A percentile compares a stretch with the other conserved stretches of the same genome.
phyloP scores from a whole-genome alignment of 2,329 filamentous ascomycete genomes.

The Whalleya microplaca region DNA sequence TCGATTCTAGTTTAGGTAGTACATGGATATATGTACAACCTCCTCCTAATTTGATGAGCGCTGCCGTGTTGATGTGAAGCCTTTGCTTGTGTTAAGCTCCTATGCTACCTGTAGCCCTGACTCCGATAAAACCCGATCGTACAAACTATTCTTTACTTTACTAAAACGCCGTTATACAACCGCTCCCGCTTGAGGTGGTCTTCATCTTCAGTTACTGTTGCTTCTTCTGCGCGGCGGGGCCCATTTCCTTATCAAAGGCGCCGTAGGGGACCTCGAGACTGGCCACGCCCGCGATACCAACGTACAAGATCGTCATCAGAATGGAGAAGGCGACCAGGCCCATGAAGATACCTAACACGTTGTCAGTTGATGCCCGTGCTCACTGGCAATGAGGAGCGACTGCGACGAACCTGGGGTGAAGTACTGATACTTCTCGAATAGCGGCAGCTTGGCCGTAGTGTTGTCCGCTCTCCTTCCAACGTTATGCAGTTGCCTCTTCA shows the following conservation, averaged over 20 bases:
- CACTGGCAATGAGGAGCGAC: neutral
- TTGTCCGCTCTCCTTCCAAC: constrained; percentile 44
- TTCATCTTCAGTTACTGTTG: constrained; percentile 48
- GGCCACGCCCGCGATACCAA: constrained; percentile 74
- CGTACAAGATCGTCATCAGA: constrained; percentile 75
- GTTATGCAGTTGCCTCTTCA: constrained; percentile 63
- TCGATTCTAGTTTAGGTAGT: constrained; percentile 20
- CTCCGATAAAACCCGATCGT: constrained; percentile 25
- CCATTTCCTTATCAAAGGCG: constrained; percentile 96
- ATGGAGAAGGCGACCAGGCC: constrained; percentile 71
- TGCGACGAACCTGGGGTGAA: constrained; percentile 75
- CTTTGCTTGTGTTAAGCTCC: constrained; percentile 15
- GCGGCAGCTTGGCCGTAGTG: constrained; percentile 51
- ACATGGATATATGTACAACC: constrained; percentile 25
- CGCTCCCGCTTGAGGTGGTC: constrained; percentile 4
- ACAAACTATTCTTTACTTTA: constrained; percentile 13
- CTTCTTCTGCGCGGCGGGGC: constrained; percentile 87
- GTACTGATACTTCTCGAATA: constrained; percentile 95
- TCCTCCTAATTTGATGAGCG: constrained; percentile 12
- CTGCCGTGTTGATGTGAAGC: constrained; percentile 11
- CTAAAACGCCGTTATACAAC: constrained; percentile 18
- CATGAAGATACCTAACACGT: constrained; percentile 79
- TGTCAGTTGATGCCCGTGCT: constrained; percentile 8
- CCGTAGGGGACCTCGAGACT: constrained; percentile 90
- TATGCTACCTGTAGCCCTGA: constrained; percentile 27